Evolutionary conservation across 2,329 filamentous ascomycete species (phyloP), one percentile per base, ranked within the genome.

Genomic region (Fusarium sterilihyphosum): DNA sequence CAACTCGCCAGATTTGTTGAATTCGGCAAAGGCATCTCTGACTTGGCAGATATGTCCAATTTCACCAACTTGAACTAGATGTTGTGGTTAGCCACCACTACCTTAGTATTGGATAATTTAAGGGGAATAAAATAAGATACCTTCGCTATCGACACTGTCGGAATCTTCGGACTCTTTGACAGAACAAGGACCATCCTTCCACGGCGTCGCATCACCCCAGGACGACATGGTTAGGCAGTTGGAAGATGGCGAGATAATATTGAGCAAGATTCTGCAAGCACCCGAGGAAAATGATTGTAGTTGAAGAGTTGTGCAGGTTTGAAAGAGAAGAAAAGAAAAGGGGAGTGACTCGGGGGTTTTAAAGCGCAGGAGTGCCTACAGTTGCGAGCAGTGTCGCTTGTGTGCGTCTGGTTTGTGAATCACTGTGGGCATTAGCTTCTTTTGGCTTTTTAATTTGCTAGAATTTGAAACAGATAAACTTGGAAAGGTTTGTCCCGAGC

Each of bases 1-100:
- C 0, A 61, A n/a, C 0, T 10, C 0, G 8, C 29, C 44, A 22
- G 1, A 2, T 0, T 5, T 0, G 31, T 24, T 1, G 13, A 44
- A 9, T 3, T 40, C 5, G 22, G 62, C 56, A 33, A 40, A 65
- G 22, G 22, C 24, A 10, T 65, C 26, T 40, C 38, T 40, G 38
- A 40, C 38, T 40, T 40, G 18, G 18, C 38, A 40, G 38, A 40
- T 40, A 20, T 20, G 38, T 22, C 38, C 38, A 40, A 20, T 8
- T 40, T 40, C 18, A 8, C 38, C 38, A 40, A 7, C 38, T 40
- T 40, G 6, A 40, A 13, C 38, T 40, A 40, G 18, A 40, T 40
- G 7, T 13, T 40, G 6, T 40, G 3, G 38, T 40, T 20, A 40
- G 38, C 38, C 38, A 13, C 8, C 5, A 40, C 18, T 40, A 20